These are phyloP conservation scores for Heracleum sosnowskyi DNA, from an alignment of 129 eudicot genomes.

Conservation along the genomic window DNA sequence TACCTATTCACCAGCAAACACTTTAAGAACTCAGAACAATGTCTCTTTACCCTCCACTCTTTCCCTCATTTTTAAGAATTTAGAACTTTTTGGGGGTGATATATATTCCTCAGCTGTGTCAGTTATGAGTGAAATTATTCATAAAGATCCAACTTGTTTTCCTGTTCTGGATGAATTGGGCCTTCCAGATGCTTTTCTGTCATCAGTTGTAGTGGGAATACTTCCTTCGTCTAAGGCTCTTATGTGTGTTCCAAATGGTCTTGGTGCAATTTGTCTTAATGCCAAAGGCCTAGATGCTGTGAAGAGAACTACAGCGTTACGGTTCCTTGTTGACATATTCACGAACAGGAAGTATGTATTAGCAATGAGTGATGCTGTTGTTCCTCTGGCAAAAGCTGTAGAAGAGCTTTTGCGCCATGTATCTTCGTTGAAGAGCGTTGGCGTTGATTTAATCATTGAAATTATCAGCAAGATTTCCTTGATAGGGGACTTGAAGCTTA, in stretches of 20 bases:
- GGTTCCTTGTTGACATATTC: conserved; percentile 70
- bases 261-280: conserved; percentile 92
- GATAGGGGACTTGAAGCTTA: conserved; percentile 30
- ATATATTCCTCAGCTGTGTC: conserved; percentile 84
- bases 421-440: conserved; percentile 58
- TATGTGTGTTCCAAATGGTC: conserved; percentile 84
- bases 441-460: conserved; percentile 81
- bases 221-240: conserved; percentile 85
- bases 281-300: conserved; percentile 85
- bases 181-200: conserved; percentile 76
- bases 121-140: conserved; percentile 93
- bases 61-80: conserved; percentile 53
- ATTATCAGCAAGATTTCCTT: conserved; percentile 52
- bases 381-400: conserved; percentile 83
- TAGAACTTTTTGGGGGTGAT: conserved; percentile 81
- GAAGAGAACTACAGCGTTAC: conserved; percentile 60
- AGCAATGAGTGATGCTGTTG: conserved; percentile 80
- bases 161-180: conserved; percentile 74
- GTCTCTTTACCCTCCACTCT: conserved; percentile 65
- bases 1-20: conserved; percentile 74
- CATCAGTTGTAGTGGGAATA: conserved; percentile 64
- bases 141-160: conserved; percentile 92
- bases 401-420: conserved; percentile 98
- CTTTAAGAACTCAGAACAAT: conserved; percentile 64
- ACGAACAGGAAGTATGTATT: conserved; percentile 63